A percentile compares a stretch with the other conserved stretches of the same genome.
Evolutionary conservation across 2,329 filamentous ascomycete genomes (phyloP).

Genomic region (Zymoseptoria crescenta): DNA sequence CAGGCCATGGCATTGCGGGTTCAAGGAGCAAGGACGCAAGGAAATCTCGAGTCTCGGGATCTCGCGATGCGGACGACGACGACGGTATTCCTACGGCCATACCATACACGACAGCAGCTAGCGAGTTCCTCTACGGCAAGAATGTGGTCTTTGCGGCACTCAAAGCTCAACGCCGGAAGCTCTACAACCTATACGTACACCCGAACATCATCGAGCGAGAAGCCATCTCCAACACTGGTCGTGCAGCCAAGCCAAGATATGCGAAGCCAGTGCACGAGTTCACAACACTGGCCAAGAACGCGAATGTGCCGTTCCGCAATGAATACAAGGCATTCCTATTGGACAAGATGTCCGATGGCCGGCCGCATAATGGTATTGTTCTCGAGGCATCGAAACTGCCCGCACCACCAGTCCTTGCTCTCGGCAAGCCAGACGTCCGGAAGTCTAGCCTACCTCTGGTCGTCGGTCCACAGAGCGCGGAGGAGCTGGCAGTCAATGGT

Average conservation of each 20-base stretch:
- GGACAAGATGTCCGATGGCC: constrained; percentile 72
- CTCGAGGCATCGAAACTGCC: constrained; percentile 82
- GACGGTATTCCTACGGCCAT: constrained; percentile 38
- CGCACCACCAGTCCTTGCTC: constrained; percentile 34
- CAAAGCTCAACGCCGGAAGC: constrained; percentile 56
- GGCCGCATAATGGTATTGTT: constrained; percentile 85
- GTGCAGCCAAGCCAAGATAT: background rate
- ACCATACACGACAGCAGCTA: constrained; percentile 74
- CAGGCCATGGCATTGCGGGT: background rate
- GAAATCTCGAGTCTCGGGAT: background rate
- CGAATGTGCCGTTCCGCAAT: constrained; percentile 52
- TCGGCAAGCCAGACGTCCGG: constrained; percentile 26
- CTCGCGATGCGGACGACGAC: constrained; percentile 7
- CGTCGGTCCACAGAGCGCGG: constrained; percentile 56
- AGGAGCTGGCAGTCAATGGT: constrained; percentile 70
- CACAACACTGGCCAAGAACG: constrained; percentile 18
- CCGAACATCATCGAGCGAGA: constrained; percentile 14
- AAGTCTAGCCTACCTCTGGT: constrained; percentile 50
- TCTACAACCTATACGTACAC: constrained; percentile 75
- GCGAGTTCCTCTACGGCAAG: constrained; percentile 82
- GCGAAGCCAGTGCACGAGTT: constrained; percentile 12
- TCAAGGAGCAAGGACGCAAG: background rate
- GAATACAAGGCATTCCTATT: constrained; percentile 42
- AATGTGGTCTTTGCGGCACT: constrained; percentile 76
- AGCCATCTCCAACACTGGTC: constrained; percentile 1